A percentile compares a stretch with the other conserved stretches of the same genome.
Conservation (phyloP, 106 monocot species). For the Triglochin maritima region DNA sequence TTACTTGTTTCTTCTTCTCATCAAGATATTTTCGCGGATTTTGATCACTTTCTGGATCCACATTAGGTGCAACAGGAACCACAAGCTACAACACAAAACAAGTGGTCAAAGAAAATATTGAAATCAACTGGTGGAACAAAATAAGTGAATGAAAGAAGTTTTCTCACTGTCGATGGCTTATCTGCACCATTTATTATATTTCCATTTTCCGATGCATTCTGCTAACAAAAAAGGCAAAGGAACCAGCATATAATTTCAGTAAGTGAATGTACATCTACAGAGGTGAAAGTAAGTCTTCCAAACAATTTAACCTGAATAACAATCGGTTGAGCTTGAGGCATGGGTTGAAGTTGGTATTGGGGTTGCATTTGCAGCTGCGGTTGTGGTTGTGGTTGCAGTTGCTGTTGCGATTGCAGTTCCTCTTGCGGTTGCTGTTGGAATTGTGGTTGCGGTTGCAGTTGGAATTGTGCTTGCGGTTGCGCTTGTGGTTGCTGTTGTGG, state of each 20-base stretch:
- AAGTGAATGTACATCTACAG: too few species aligned
- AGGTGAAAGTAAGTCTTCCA: conserved; percentile 9
- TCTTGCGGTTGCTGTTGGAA: too few species aligned
- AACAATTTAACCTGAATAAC: too few species aligned
- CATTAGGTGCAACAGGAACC: conserved; percentile 26
- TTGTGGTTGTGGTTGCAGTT: too few species aligned
- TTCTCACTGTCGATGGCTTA: conserved; percentile 39
- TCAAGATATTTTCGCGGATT: conserved; percentile 63
- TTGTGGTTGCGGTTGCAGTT: too few species aligned
- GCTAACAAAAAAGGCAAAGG: neutral
- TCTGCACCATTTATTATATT: conserved; percentile 38
- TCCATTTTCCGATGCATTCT: conserved; percentile 73
- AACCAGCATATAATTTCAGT: neutral
- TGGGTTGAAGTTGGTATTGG: too few species aligned
- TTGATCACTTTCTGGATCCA: conserved; percentile 66
- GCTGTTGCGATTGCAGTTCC: too few species aligned
- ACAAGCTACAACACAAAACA: conserved; percentile 29
- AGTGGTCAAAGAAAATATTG: neutral
- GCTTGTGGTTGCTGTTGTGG: conserved; percentile 34
- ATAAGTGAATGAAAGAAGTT: neutral
- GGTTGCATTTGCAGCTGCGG: too few species aligned
- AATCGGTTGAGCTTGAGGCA: too few species aligned
- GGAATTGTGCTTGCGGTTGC: conserved; percentile 10
- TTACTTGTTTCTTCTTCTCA: conserved; percentile 68
- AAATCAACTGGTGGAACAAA: neutral